These are phyloP conservation scores for Acrocalymma vagum DNA, from an alignment of 2,329 filamentous ascomycete genomes.

Conservation along the genomic window DNA sequence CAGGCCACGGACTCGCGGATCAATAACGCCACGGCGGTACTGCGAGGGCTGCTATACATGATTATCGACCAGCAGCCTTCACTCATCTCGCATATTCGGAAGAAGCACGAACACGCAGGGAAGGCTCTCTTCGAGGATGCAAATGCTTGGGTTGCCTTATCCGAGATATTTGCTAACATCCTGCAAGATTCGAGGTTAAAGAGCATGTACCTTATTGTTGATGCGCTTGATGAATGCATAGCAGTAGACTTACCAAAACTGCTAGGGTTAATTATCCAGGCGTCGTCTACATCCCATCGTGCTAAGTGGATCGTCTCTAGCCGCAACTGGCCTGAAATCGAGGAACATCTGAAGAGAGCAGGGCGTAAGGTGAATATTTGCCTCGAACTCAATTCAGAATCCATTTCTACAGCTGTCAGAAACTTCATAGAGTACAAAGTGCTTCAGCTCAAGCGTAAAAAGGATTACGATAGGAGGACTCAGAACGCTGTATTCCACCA, in stretches of 20 bases:
- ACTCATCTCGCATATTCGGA: constrained; percentile 30
- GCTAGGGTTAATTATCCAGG: constrained; percentile 8
- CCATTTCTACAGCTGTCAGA: constrained; percentile 44
- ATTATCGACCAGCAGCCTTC: constrained; percentile 44
- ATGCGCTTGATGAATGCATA: constrained; percentile 23
- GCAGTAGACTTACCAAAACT: constrained; percentile 8
- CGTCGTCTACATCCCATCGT: constrained; percentile 8
- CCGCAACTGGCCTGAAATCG: constrained; percentile 37
- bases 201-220: constrained; percentile 14
- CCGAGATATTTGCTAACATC: constrained; percentile 50
- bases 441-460: constrained; percentile 27
- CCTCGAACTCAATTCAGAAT: constrained; percentile 46
- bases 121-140: constrained; percentile 49
- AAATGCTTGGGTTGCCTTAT: constrained; percentile 43
- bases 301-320: constrained; percentile 26
- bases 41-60: constrained; percentile 55
- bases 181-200: constrained; percentile 41
- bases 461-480: constrained; percentile 46
- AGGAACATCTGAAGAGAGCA: constrained; percentile 34
- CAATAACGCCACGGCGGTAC: constrained; percentile 50
- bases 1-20: constrained; percentile 48
- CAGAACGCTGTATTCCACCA: constrained; percentile 30
- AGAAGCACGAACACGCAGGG: constrained; percentile 45
- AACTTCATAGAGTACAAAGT: constrained; percentile 51
- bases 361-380: constrained; percentile 32